Conservation (phyloP, 2,329 filamentous ascomycete genomes). For the Neospermospora avenae region DNA sequence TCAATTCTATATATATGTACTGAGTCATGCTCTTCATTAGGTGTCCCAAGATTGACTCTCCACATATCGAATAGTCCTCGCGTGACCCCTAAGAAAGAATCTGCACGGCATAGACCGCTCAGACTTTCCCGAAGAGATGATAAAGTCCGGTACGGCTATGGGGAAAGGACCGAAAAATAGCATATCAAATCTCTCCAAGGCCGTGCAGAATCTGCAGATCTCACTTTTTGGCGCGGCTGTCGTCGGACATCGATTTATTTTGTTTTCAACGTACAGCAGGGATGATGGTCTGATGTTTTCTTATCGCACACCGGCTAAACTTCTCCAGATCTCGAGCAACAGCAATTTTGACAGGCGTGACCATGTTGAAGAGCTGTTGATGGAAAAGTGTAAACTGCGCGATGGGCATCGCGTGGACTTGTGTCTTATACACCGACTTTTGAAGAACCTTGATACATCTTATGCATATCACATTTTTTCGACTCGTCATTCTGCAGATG, state of each 20-base stretch:
- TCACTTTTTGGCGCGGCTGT: constrained; percentile 1
- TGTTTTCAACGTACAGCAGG: neutral
- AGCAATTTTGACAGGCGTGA: neutral
- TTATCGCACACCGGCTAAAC: neutral
- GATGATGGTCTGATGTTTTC: neutral
- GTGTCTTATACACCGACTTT: neutral
- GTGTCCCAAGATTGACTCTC: neutral
- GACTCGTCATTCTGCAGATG: neutral
- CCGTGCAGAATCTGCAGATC: neutral
- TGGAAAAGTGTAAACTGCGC: neutral
- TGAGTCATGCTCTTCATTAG: neutral
- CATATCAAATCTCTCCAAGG: neutral
- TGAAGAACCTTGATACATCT: neutral
- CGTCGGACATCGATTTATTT: neutral
- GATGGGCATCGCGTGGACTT: neutral
- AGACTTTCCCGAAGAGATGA: neutral
- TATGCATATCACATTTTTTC: neutral
- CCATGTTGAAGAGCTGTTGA: neutral
- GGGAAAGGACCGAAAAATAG: neutral
- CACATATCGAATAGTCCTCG: neutral
- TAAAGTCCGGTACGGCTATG: neutral
- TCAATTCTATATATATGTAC: neutral
- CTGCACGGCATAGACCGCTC: neutral
- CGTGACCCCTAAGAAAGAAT: neutral
- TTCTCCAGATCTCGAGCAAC: neutral